Conservation (phyloP, 2,329 filamentous ascomycete genomes). For the Samsoniella hepiali region DNA sequence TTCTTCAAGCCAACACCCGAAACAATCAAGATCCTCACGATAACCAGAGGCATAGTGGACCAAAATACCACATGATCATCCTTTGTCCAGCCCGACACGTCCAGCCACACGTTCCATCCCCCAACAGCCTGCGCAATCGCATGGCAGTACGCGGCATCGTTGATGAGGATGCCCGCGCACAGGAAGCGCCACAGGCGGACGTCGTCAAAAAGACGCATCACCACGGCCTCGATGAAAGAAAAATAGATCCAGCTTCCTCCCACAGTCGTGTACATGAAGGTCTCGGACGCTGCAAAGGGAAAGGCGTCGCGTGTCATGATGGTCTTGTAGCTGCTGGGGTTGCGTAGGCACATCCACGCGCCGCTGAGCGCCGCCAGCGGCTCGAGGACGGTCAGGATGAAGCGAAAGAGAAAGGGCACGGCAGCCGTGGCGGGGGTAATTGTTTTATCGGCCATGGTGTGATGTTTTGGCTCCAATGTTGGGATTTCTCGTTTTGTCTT, state of each 20-base stretch:
- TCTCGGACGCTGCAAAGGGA: slow-evolving; percentile 22
- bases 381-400: slow-evolving; percentile 34
- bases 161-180: slow-evolving; percentile 36
- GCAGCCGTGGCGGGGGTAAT: slow-evolving; percentile 22
- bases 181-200: slow-evolving; percentile 34
- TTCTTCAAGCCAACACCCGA: slow-evolving; percentile 28
- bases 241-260: slow-evolving; percentile 34
- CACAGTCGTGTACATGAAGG: slow-evolving; percentile 33
- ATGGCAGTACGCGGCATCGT: slow-evolving; percentile 30
- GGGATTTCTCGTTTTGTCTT: no score
- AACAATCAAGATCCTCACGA: slow-evolving; percentile 30
- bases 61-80: slow-evolving; percentile 30
- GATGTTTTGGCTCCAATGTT: neutral
- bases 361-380: slow-evolving; percentile 34
- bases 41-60: slow-evolving; percentile 28
- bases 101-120: slow-evolving; percentile 29
- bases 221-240: slow-evolving; percentile 36
- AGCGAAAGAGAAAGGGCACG: slow-evolving; percentile 32
- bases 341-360: slow-evolving; percentile 28
- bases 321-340: slow-evolving; percentile 29
- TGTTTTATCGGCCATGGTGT: neutral
- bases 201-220: slow-evolving; percentile 34
- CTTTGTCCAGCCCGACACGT: slow-evolving; percentile 28
- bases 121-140: slow-evolving; percentile 34
- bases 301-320: slow-evolving; percentile 29